These are phyloP conservation scores for Xylariaceae sp. DNA, from an alignment of 2,329 filamentous ascomycete genomes.

Conservation along the genomic window DNA sequence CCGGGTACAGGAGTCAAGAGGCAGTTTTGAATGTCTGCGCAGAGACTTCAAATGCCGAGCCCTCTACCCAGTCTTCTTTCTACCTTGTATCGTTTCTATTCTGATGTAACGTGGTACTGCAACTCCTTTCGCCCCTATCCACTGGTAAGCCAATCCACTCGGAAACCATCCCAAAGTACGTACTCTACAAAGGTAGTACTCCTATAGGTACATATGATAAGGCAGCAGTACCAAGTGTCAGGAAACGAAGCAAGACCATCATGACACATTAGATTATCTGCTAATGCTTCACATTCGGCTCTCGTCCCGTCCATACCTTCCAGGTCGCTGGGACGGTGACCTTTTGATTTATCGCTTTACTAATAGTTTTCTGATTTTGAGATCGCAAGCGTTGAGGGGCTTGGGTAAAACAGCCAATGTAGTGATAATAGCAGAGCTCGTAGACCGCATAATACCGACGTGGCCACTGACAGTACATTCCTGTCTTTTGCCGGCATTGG, in stretches of 20 bases:
- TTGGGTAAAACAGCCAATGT: no score
- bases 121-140: constrained; percentile 16
- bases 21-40: constrained; percentile 3
- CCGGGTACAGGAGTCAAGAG: constrained; percentile 7
- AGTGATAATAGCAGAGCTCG: no score
- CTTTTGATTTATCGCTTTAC: constrained; percentile 8
- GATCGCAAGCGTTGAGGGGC: background rate
- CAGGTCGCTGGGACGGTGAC: background rate
- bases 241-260: constrained; percentile 1
- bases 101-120: constrained; percentile 27
- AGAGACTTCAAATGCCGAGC: constrained; percentile 20
- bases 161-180: background rate
- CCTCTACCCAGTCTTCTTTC: constrained; percentile 9
- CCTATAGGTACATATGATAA: background rate
- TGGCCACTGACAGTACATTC: no score
- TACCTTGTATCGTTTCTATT: constrained; percentile 17
- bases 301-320: no score
- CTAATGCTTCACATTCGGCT: no score
- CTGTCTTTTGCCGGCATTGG: no score
- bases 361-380: background rate
- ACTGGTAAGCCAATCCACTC: constrained; percentile 12
- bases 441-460: no score
- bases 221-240: constrained; percentile 7
- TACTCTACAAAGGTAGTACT: no score
- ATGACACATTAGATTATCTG: background rate